phyloP scores from a whole-genome alignment of 1,284 basidiomycete genomes.

The Cryptococcus sp. region DNA sequence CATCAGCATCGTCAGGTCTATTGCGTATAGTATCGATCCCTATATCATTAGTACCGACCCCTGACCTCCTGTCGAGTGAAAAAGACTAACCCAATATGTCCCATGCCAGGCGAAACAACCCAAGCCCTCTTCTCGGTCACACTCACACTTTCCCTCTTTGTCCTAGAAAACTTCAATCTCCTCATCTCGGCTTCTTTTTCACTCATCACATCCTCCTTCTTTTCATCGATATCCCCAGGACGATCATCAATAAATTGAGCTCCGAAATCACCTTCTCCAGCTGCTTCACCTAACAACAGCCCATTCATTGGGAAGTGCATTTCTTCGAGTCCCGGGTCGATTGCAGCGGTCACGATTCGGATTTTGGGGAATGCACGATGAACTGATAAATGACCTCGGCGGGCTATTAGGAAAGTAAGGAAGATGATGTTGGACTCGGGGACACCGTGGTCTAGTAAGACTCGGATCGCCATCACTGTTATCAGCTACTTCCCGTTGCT shows the following conservation, averaged over 20 bases:
- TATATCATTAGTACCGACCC: too few species aligned
- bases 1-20: too few species aligned
- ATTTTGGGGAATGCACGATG: constrained; percentile 76
- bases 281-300: constrained; percentile 30
- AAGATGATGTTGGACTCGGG: constrained; percentile 76
- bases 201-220: constrained; percentile 20
- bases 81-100: constrained; percentile 37
- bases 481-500: too few species aligned
- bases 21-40: constrained; percentile 32
- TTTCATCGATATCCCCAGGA: constrained; percentile 29
- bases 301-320: constrained; percentile 34
- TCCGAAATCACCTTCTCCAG: constrained; percentile 41
- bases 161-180: constrained; percentile 22
- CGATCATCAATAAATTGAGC: constrained; percentile 14
- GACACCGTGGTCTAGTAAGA: constrained; percentile 92
- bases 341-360: constrained; percentile 73
- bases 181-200: constrained; percentile 10
- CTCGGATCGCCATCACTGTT: constrained; percentile 81
- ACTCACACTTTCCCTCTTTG: constrained; percentile 4
- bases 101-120: constrained; percentile 45
- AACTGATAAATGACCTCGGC: constrained; percentile 70
- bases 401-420: constrained; percentile 80
- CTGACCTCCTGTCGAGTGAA: background rate
- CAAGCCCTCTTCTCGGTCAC: constrained; percentile 39
- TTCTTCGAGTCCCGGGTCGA: constrained; percentile 55